These are phyloP conservation scores for Conoideocrella luteorostrata DNA, from an alignment of 2,329 filamentous ascomycete species.

Conservation along the genomic window DNA sequence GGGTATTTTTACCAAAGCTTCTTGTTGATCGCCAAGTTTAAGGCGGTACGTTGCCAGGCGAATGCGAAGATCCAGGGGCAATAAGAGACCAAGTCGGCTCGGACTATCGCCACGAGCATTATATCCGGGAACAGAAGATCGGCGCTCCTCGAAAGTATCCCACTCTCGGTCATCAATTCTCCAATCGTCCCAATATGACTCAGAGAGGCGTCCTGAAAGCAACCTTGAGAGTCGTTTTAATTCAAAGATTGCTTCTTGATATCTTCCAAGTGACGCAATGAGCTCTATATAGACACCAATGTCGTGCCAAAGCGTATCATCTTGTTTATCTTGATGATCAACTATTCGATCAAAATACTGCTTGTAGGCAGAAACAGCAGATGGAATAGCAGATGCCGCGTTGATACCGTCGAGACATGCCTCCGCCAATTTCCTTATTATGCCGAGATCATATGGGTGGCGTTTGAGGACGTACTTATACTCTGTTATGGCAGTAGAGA, in stretches of 20 bases:
- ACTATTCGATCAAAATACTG: conserved; percentile 38
- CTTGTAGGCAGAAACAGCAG: conserved; percentile 43
- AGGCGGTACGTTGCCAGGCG: conserved; percentile 82
- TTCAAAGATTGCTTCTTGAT: conserved; percentile 58
- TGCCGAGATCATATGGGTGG: conserved; percentile 45
- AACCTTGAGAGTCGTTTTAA: conserved; percentile 72
- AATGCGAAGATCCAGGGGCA: conserved; percentile 76
- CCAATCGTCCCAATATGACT: conserved; percentile 70
- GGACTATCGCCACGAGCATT: conserved; percentile 43
- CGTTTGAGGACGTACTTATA: conserved; percentile 49
- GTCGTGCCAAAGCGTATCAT: conserved; percentile 64
- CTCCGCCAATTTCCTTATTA: conserved; percentile 51
- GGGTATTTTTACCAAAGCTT: conserved; percentile 60
- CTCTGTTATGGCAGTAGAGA: conserved; percentile 47
- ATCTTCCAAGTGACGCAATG: conserved; percentile 57
- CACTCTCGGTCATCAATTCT: conserved; percentile 80
- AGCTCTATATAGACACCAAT: conserved; percentile 81
- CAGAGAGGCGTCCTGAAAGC: conserved; percentile 68
- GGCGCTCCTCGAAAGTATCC: conserved; percentile 67
- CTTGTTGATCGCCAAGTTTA: conserved; percentile 57
- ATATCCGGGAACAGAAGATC: conserved; percentile 57
- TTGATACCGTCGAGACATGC: conserved; percentile 47
- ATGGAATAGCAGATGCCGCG: conserved; percentile 28
- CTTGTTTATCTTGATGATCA: conserved; percentile 23
- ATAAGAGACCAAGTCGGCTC: conserved; percentile 60